Evolutionary conservation across 2,329 filamentous ascomycete species (phyloP).

Genomic region (Ophiocordyceps robertsii): DNA sequence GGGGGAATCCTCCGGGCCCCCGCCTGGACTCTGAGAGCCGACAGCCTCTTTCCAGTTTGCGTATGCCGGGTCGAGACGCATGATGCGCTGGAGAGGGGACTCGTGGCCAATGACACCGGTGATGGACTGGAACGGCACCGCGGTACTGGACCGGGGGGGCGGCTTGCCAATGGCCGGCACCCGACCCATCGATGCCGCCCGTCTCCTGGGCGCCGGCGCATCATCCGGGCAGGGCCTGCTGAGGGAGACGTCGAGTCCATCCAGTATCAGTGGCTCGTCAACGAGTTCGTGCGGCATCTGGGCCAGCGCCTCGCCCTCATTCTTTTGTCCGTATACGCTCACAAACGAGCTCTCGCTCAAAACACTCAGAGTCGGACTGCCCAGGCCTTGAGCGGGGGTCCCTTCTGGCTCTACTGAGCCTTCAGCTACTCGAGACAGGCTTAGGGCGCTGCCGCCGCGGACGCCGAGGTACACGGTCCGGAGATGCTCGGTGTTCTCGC

Average conservation of each 20-base stretch:
- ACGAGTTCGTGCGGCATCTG: conserved; percentile 10
- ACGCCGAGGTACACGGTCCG: conserved; percentile 43
- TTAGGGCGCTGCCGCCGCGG: conserved; percentile 32
- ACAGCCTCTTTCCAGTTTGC: conserved; percentile 15
- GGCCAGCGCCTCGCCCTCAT: conserved; percentile 17
- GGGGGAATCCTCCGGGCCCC: conserved; percentile 2
- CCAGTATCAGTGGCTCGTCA: conserved; percentile 17
- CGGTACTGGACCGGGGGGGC: conserved; percentile 11
- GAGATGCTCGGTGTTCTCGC: conserved; percentile 45
- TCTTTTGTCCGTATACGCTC: conserved; percentile 42
- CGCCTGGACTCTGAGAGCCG: conserved; percentile 15
- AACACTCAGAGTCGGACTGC: conserved; percentile 49
- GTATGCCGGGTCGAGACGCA: conserved; percentile 23
- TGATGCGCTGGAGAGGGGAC: conserved; percentile 34
- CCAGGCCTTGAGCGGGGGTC: conserved; percentile 22
- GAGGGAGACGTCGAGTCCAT: conserved; percentile 10
- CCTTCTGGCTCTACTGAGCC: conserved; percentile 21
- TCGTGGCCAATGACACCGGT: conserved; percentile 17
- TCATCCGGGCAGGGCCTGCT: background rate
- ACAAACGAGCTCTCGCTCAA: conserved; percentile 55
- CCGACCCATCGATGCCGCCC: conserved; percentile 14
- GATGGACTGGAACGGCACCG: conserved; percentile 29
- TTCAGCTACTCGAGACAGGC: conserved; percentile 33
- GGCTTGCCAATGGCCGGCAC: background rate
- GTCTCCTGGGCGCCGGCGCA: conserved; percentile 1